Evolutionary conservation across 2,329 filamentous ascomycete species (phyloP).

Genomic region (Diaporthe ampelina): DNA sequence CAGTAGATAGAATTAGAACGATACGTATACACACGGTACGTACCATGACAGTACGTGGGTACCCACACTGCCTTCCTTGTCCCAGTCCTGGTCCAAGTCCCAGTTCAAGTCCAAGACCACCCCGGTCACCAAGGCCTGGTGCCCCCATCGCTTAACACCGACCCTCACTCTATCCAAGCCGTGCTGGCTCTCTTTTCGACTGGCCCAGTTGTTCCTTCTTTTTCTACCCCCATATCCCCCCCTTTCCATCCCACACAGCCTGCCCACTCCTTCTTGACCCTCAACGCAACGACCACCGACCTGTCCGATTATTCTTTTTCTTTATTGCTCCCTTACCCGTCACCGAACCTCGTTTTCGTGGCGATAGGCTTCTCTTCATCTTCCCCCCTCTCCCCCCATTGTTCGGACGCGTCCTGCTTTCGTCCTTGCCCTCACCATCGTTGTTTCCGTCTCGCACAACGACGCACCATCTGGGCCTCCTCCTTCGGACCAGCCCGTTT

Average conservation of each 20-base stretch:
- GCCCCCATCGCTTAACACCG: constrained; percentile 34
- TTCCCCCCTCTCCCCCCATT: constrained; percentile 3
- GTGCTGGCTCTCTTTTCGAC: constrained; percentile 16
- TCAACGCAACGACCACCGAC: neutral
- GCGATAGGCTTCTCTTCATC: constrained; percentile 29
- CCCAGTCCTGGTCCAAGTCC: constrained; percentile 16
- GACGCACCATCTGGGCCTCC: constrained; percentile 25
- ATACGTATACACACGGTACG: constrained; percentile 1
- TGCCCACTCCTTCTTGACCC: constrained; percentile 12
- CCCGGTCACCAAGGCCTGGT: constrained; percentile 16
- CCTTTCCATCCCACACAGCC: constrained; percentile 31
- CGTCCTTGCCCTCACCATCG: constrained; percentile 16
- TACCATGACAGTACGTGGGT: neutral
- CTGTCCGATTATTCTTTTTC: constrained; percentile 29
- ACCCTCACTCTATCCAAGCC: constrained; percentile 29
- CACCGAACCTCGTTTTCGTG: constrained; percentile 22
- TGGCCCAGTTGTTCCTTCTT: constrained; percentile 26
- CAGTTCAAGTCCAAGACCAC: constrained; percentile 6
- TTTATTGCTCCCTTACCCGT: constrained; percentile 35
- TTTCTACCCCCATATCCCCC: constrained; percentile 37
- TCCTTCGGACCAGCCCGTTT: constrained; percentile 31
- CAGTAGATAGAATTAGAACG: neutral
- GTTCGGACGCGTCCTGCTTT: constrained; percentile 19
- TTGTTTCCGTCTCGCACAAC: constrained; percentile 12
- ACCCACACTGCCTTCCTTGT: constrained; percentile 11